Conservation (phyloP, 495 filamentous ascomycete species). For the Lineolata rhizophorae region DNA sequence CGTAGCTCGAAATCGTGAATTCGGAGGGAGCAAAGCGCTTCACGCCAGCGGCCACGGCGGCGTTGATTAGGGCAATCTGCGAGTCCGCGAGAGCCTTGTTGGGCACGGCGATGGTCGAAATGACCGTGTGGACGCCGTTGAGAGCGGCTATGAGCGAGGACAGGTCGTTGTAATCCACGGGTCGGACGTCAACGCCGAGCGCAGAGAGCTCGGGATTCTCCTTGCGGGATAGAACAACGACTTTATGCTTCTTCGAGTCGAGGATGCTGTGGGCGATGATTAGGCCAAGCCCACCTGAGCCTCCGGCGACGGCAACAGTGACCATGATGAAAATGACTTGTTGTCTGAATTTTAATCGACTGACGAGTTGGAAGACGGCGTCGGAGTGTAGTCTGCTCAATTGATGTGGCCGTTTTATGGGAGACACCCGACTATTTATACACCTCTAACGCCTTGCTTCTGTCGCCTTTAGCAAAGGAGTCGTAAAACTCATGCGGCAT, state of each 20-base stretch:
- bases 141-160: slow-evolving; percentile 6
- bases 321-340: no score
- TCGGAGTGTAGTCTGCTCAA: no score
- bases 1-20: slow-evolving; percentile 4
- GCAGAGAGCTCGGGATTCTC: slow-evolving; percentile 5
- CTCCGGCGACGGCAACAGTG: not conserved
- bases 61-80: slow-evolving; percentile 10
- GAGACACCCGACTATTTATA: no score
- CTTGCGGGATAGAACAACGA: slow-evolving; percentile 9
- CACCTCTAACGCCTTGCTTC: no score
- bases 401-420: no score
- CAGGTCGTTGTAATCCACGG: slow-evolving; percentile 9
- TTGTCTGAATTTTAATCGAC: no score
- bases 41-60: slow-evolving; percentile 9
- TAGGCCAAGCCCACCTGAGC: not conserved
- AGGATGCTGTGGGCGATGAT: slow-evolving; percentile 3
- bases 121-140: slow-evolving; percentile 8
- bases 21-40: slow-evolving; percentile 13
- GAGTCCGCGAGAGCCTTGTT: slow-evolving; percentile 3
- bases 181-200: slow-evolving; percentile 6
- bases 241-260: slow-evolving; percentile 4
- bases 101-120: not conserved
- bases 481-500: no score
- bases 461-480: no score
- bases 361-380: no score